These are phyloP conservation scores for Gossypium mustelinum DNA, from an alignment of 345 rosid species.

Conservation along the genomic window DNA sequence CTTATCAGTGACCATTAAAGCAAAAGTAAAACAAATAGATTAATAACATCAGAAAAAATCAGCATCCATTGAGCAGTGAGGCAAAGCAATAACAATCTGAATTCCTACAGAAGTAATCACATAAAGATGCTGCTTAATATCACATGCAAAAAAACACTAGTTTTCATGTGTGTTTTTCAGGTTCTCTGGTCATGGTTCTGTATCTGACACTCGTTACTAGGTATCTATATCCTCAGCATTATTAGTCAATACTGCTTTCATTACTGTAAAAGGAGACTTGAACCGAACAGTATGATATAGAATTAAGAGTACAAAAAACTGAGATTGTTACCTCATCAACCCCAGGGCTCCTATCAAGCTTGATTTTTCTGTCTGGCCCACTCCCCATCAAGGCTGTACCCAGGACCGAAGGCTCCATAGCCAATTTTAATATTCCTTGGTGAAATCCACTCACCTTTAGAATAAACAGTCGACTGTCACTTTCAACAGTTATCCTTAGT, in stretches of 20 bases:
- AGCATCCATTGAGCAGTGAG: not conserved
- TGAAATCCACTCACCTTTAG: slow-evolving; percentile 75
- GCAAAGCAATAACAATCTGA: not conserved
- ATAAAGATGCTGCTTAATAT: not conserved
- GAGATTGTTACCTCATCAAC: slow-evolving; percentile 67
- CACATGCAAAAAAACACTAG: not conserved
- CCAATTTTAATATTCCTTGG: slow-evolving; percentile 84
- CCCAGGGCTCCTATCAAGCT: slow-evolving; percentile 85
- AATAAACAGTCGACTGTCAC: slow-evolving; percentile 12
- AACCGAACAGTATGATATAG: not conserved
- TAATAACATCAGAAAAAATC: not conserved
- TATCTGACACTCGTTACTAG: not conserved
- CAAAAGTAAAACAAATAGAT: not conserved
- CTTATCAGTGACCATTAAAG: not conserved
- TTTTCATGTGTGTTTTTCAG: not conserved
- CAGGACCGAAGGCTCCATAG: slow-evolving; percentile 90
- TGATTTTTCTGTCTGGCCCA: slow-evolving; percentile 85
- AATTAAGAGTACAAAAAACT: not conserved
- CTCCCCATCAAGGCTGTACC: slow-evolving; percentile 85
- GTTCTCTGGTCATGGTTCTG: not conserved
- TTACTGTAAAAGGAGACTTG: not conserved
- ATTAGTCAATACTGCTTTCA: not conserved
- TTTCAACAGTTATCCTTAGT: not conserved
- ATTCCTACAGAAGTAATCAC: not conserved
- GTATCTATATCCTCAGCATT: not conserved